Evolutionary conservation across 2,329 filamentous ascomycete species (phyloP), one percentile per base, ranked within the genome.

Genomic region (Pestalotiopsis sp.): DNA sequence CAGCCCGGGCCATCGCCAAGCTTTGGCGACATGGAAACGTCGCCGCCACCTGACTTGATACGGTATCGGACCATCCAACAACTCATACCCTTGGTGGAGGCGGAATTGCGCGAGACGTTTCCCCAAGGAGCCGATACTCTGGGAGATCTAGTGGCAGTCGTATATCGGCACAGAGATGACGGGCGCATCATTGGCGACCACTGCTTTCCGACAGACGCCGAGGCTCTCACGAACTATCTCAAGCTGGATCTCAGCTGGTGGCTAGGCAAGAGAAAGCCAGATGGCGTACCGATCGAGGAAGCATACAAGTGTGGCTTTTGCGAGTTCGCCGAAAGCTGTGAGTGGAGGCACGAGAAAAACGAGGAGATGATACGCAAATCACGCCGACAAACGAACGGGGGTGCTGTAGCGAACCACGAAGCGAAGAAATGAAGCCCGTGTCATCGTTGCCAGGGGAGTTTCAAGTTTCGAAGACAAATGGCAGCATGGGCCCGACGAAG

Each of bases 271-370:
- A 83, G 94, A 17, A 81, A 86, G 63, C 89, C 94, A 0, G 84
- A 85, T 7, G 95, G 95, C 0, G 94, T 98, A 2, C 85, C 88
- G 6, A 86, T 97, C 6, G 91, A 94, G 74, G 94, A 98, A 73
- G 92, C 93, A 0, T 97, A 91, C 80, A 98, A 98, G 78, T 98
- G 95, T 77, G 83, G 89, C 22, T 88, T 85, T 26, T 98, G 95
- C 75, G 94, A 97, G 71, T 98, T 98, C 78, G 88, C 86, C 0
- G 90, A 93, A 2, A 84, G 83, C 1, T 98, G 95, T 77, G 85
- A 86, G 13, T 98, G 95, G 95, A 84, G 94, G 48, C 84, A 86
- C 72, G 84, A 84, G 11, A 91, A 92, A 78, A 88, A 94, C 66
- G 85, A 88, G 69, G 88, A 92, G 75, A 71, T 71, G 17, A 17